phyloP scores from a whole-genome alignment of 805 yeast species.

The Priceomyces medius region DNA sequence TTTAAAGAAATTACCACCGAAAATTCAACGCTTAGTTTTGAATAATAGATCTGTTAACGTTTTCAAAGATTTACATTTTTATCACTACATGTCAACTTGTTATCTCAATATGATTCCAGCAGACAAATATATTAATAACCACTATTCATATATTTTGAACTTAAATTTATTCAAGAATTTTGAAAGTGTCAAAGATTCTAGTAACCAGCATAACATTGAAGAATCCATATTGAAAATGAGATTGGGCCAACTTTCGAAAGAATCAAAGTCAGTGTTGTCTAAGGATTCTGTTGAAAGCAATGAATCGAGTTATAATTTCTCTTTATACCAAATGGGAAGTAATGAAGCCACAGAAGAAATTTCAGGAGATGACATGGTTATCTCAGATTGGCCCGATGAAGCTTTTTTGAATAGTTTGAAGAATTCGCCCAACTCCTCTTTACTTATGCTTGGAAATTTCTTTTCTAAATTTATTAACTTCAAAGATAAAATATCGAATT shows the following conservation, averaged over 20 bases:
- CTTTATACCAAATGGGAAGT: neutral
- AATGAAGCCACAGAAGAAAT: neutral
- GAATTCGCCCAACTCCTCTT: neutral
- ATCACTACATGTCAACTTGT: constrained; percentile 40
- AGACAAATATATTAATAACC: constrained; percentile 30
- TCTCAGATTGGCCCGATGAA: neutral
- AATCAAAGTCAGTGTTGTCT: neutral
- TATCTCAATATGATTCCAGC: constrained; percentile 35
- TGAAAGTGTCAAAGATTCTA: constrained; percentile 32
- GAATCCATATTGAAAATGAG: constrained; percentile 19
- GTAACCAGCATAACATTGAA: constrained; percentile 29
- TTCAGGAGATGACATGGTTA: neutral
- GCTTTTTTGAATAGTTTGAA: neutral
- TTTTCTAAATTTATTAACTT: constrained; percentile 12
- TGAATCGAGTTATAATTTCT: constrained; percentile 3
- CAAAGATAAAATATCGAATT: constrained; percentile 7
- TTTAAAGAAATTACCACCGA: constrained; percentile 30
- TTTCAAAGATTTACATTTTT: constrained; percentile 33
- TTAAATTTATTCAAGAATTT: constrained; percentile 38
- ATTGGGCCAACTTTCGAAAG: constrained; percentile 22
- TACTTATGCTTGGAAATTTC: constrained; percentile 16
- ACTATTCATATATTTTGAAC: constrained; percentile 34
- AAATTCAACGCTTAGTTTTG: constrained; percentile 33
- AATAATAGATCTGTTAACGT: constrained; percentile 29
- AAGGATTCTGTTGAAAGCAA: constrained; percentile 2